phyloP scores from a whole-genome alignment of 495 filamentous ascomycete genomes.

The Staphylotrichum longicolle region DNA sequence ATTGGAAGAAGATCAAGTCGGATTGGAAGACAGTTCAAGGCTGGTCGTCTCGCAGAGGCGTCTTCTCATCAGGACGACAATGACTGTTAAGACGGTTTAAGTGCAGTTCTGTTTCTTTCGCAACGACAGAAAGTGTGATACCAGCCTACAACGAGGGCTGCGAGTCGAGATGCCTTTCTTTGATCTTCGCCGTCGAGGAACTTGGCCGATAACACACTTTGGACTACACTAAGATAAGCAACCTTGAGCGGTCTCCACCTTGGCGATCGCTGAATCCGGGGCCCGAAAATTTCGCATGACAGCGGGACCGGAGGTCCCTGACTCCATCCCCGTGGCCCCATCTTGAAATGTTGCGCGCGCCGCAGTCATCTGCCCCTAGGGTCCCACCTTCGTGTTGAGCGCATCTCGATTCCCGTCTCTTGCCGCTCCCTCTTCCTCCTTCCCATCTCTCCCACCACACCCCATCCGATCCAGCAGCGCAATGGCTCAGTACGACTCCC shows the following conservation, averaged over 20 bases:
- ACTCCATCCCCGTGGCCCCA: constrained; percentile 6
- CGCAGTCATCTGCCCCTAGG: constrained; percentile 3
- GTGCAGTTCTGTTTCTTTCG: too few species aligned
- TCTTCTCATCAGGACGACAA: too few species aligned
- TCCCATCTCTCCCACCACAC: not conserved
- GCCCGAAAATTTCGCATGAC: constrained; percentile 18
- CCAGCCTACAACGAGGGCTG: too few species aligned
- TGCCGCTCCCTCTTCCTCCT: not conserved
- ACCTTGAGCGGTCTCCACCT: constrained; percentile 1
- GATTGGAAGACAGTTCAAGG: too few species aligned
- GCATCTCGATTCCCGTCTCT: not conserved
- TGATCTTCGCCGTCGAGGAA: too few species aligned
- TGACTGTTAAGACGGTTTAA: too few species aligned
- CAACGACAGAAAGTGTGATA: too few species aligned
- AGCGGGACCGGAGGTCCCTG: constrained; percentile 14
- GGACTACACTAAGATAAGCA: constrained; percentile 16
- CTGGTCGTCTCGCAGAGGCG: too few species aligned
- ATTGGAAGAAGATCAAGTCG: too few species aligned
- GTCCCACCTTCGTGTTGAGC: not conserved
- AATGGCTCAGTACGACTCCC: constrained; percentile 26
- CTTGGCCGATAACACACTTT: too few species aligned
- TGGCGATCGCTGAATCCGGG: not conserved
- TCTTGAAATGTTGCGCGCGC: constrained; percentile 9
- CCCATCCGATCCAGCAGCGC: not conserved
- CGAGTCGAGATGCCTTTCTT: too few species aligned